Conservation (phyloP, 116 monocot species). For the Trichopus zeylanicus region DNA sequence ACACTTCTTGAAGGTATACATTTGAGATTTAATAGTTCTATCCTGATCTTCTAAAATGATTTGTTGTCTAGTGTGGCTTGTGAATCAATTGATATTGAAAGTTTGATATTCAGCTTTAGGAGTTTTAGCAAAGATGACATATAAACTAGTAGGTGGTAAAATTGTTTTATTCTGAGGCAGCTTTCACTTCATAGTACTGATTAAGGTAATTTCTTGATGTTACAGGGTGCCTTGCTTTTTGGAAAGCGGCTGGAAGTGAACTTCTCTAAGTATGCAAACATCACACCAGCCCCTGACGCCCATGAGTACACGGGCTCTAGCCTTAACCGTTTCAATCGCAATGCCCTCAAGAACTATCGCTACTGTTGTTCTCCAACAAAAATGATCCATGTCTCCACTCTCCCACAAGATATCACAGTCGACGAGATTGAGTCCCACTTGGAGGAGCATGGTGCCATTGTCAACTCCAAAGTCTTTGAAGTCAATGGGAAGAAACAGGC, state of each 20-base stretch:
- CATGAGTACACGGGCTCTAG: slow-evolving; percentile 68
- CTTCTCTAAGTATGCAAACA: slow-evolving; percentile 84
- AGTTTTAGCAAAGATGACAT: too few species aligned
- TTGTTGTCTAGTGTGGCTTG: too few species aligned
- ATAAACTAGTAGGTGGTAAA: too few species aligned
- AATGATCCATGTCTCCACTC: slow-evolving; percentile 82
- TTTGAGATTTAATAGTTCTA: too few species aligned
- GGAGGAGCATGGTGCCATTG: slow-evolving; percentile 66
- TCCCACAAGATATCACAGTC: slow-evolving; percentile 77
- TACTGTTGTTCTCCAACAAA: slow-evolving; percentile 84
- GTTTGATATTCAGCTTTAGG: too few species aligned
- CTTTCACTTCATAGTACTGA: too few species aligned
- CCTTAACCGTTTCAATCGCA: slow-evolving; percentile 86
- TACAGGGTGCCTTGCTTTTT: slow-evolving; percentile 70
- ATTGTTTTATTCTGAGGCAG: too few species aligned
- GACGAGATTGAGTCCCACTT: slow-evolving; percentile 64
- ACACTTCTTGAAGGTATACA: slow-evolving; percentile 75
- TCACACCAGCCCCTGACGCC: slow-evolving; percentile 65
- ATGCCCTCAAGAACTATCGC: slow-evolving; percentile 81
- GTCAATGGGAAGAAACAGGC: slow-evolving; percentile 90
- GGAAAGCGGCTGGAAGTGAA: slow-evolving; percentile 86
- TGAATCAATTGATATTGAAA: too few species aligned
- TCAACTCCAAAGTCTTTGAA: slow-evolving; percentile 72
- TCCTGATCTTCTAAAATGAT: too few species aligned
- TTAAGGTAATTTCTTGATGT: not conserved